A percentile compares a stretch with the other conserved stretches of the same genome.
These are phyloP conservation scores for Castanea crenata DNA, from an alignment of 306 rosid species.

Conservation along the genomic window DNA sequence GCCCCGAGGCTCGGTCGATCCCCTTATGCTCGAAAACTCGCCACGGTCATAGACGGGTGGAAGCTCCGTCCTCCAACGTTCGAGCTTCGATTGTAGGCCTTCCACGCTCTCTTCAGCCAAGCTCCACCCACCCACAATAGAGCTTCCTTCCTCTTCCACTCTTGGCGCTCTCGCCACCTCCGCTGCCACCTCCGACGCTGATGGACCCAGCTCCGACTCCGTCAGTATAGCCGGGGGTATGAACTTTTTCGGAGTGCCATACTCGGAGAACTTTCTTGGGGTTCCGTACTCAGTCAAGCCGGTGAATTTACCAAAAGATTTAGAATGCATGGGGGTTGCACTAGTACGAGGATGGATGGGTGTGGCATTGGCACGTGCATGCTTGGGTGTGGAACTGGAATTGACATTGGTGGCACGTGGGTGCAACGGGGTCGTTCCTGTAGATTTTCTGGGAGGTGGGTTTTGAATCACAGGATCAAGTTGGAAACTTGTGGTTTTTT, in stretches of 20 bases:
- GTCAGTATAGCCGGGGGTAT: slow-evolving; percentile 31
- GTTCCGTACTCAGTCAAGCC: slow-evolving; percentile 44
- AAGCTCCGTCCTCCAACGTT: slow-evolving; percentile 75
- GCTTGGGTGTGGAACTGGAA: background rate
- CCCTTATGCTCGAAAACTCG: slow-evolving; percentile 36
- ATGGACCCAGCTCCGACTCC: slow-evolving; percentile 85
- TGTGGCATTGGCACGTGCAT: background rate
- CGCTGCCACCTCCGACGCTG: slow-evolving; percentile 90
- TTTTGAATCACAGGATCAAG: slow-evolving; percentile 2
- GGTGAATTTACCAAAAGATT: background rate
- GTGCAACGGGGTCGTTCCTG: background rate
- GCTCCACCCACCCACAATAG: slow-evolving; percentile 60
- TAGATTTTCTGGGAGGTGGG: background rate
- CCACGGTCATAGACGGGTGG: slow-evolving; percentile 62
- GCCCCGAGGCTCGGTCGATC: slow-evolving; percentile 2
- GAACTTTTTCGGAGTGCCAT: slow-evolving; percentile 1
- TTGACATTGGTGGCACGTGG: background rate
- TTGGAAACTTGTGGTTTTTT: background rate
- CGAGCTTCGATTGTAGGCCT: slow-evolving; percentile 66
- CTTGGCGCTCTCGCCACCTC: slow-evolving; percentile 42
- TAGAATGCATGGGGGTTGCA: slow-evolving; percentile 22
- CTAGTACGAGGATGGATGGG: background rate
- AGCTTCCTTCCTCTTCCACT: slow-evolving; percentile 50
- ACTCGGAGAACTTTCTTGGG: slow-evolving; percentile 40
- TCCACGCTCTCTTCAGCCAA: slow-evolving; percentile 62